These are phyloP conservation scores for Hura crepitans DNA, from an alignment of 441 rosid genomes.

Conservation along the genomic window DNA sequence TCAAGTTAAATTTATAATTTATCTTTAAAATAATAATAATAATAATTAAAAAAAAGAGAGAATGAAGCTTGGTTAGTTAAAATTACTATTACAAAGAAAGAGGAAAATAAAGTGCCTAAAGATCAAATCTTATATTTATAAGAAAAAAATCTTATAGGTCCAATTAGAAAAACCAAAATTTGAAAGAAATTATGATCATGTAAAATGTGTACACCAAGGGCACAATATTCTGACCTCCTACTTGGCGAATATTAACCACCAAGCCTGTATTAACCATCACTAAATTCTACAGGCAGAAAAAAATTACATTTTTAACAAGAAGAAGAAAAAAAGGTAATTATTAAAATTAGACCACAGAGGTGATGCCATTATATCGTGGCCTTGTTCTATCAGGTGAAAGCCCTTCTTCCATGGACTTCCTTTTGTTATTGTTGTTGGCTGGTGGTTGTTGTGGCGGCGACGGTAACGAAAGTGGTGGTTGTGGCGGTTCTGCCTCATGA, in stretches of 20 bases:
- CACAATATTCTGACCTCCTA: constrained; percentile 30
- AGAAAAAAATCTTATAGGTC: too few species aligned
- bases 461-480: too few species aligned
- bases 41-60: too few species aligned
- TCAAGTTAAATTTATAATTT: too few species aligned
- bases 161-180: constrained; percentile 19
- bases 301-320: constrained; percentile 10
- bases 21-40: too few species aligned
- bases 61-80: too few species aligned
- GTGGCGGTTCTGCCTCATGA: constrained; percentile 22
- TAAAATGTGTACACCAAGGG: constrained; percentile 25
- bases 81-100: too few species aligned
- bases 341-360: constrained; percentile 42
- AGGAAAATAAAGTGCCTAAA: too few species aligned
- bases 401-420: constrained; percentile 63
- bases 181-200: constrained; percentile 18
- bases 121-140: too few species aligned
- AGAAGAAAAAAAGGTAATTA: background rate
- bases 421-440: constrained; percentile 43
- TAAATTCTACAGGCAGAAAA: background rate
- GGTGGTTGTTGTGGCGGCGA: constrained; percentile 21
- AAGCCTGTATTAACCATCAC: constrained; percentile 20
- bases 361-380: constrained; percentile 50
- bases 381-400: constrained; percentile 55
- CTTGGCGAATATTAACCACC: too few species aligned